Base-by-base conservation (phyloP, 371 early-diverging fungal genomes). In the Rhizomucor miehei region DNA sequence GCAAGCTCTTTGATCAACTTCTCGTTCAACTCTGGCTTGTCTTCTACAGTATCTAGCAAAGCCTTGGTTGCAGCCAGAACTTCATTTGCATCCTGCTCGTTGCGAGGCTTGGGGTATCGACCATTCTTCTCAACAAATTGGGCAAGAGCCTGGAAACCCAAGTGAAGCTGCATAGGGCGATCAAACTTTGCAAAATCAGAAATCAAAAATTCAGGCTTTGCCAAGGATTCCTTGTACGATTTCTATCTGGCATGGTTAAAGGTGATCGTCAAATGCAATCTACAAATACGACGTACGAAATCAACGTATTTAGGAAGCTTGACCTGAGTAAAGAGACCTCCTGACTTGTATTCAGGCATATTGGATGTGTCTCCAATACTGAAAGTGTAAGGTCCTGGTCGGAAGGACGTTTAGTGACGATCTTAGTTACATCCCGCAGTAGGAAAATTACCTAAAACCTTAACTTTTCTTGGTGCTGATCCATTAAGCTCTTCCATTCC, bases 101-200 rank as follows among this genome's bases (percentile, higher is more conserved):
- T 85, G 37, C 69, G 62, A 24, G 75, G 77, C 45, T 73, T 69
- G 36, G 75, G 74, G 23, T 51, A 73, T 34, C 71, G 65, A 11
- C 84, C 85, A 56, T 90, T 65, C 56, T 82, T 78, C 14, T 78
- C 71, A 38, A 61, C 54, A 69, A 95, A 99, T 10, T 65, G 65
- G 50, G 92, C 87, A 16, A 97, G 80, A 5, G 96, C 98, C 71
- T 94, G 93, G 89, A 97, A 97, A 25, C 85, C 95, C 35, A 93
- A 63, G 63, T 95, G 97, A 2, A 96, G 78, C 67, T 93, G 92
- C 11, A 82, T 81, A 14, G 97, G 98, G 17, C 95, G 86, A 62
- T 99, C 98, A 51, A 96, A 95, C 73, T 99, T 99, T 41, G 95
- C 95, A 77, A 92, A 98, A 73, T 99, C 99, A 45, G 97, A 87